These are phyloP conservation scores for Crithidia brevicula DNA, from an alignment of 208 protist genomes.

Conservation along the genomic window DNA sequence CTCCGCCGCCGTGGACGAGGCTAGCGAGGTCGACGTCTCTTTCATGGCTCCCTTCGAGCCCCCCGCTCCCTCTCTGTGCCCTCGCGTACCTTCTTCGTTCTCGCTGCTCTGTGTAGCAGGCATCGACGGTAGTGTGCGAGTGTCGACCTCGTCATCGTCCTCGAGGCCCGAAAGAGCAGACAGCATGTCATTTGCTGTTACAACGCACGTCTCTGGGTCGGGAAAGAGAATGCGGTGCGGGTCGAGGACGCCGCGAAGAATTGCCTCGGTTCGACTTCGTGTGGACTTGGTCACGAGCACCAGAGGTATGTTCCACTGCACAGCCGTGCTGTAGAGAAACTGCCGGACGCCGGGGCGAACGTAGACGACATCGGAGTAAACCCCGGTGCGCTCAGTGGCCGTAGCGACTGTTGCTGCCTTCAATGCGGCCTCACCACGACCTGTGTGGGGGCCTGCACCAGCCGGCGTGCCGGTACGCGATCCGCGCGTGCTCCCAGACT, in stretches of 20 bases:
- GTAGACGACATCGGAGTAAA: constrained; percentile 59
- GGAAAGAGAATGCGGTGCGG: constrained; percentile 60
- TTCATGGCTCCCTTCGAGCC: neutral
- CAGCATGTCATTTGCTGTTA: constrained; percentile 40
- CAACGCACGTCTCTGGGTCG: constrained; percentile 9
- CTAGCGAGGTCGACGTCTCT: no score
- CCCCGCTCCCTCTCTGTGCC: neutral
- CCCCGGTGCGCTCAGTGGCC: neutral
- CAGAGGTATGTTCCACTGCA: constrained; percentile 79
- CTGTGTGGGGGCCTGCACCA: no score
- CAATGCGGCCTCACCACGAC: no score
- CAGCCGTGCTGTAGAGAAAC: constrained; percentile 48
- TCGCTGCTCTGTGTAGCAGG: neutral
- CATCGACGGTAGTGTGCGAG: no score
- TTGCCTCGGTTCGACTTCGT: constrained; percentile 57
- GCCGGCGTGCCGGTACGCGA: no score
- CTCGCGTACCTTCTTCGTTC: neutral
- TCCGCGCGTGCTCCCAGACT: no score
- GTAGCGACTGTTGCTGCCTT: no score
- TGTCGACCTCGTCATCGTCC: neutral
- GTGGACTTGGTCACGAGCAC: constrained; percentile 81
- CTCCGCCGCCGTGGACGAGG: constrained; percentile 5
- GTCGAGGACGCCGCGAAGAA: constrained; percentile 67
- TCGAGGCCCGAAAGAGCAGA: neutral
- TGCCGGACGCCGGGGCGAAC: constrained; percentile 65